Evolutionary conservation across 2,329 filamentous ascomycete genomes (phyloP), one percentile per base, ranked within the genome.

Genomic region (Cladosporium sp.): DNA sequence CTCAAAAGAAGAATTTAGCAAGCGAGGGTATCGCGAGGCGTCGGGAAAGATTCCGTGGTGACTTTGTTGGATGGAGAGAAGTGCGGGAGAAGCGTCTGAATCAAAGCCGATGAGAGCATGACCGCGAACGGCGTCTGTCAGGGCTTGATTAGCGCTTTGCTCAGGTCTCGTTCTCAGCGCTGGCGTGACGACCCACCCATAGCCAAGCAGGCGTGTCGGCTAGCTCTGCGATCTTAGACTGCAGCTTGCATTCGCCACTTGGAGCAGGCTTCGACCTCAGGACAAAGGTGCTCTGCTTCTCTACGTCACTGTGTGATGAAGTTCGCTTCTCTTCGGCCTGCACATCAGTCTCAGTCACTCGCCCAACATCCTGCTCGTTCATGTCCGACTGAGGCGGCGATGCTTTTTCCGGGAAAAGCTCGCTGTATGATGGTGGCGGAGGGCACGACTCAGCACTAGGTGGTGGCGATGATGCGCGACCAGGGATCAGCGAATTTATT

Each of bases 1-100:
- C n/a, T 55, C 60, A 63, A 62, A 62, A 63, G 49, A 49, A 63
- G 49, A 63, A 21, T 36, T 63, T 32, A 63, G 34, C 60, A 63
- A 18, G 32, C 30, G 21, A 54, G 7, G 1, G 47, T 34, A 34
- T 38, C 24, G 21, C 21, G 49, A 14, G 60, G 54, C 8, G 32
- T 11, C 21, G 49, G 49, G 24, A 49, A 44, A 12, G 47, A 34
- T 34, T 61, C 60, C 30, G 60, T 18, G 14, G 60, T 32, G 24
- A 24, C 44, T 38, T 63, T 63, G 41, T 47, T 15, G 6, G 49
- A 24, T 15, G 47, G 1, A 7, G 60, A 54, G 32, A 63, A 36
- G 24, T 63, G 60, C 18, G 60, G 60, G 12, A 63, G 60, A 24
- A 63, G 11, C 8, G 47, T 54, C 34, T 63, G 60, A 3, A 63